phyloP scores from a whole-genome alignment of 1,284 basidiomycete species.

The Apiotrichum veenhuisii region DNA sequence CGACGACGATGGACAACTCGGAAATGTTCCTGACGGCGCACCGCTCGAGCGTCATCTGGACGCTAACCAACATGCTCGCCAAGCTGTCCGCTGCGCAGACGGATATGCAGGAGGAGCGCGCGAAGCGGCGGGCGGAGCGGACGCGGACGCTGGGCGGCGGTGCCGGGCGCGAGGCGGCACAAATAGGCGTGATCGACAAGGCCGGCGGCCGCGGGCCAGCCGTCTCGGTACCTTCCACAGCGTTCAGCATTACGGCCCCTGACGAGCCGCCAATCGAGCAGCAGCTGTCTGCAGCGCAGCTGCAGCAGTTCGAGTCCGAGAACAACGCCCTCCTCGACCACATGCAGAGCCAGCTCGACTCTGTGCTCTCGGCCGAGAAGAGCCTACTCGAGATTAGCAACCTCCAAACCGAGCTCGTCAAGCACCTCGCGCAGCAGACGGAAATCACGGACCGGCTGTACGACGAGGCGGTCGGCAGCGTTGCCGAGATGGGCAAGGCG shows the following conservation, averaged over 20 bases:
- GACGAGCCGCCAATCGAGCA: constrained; percentile 38
- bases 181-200: constrained; percentile 9
- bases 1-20: constrained; percentile 20
- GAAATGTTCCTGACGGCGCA: constrained; percentile 50
- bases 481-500: constrained; percentile 53
- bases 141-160: constrained; percentile 39
- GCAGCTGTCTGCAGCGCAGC: constrained; percentile 49
- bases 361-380: constrained; percentile 54
- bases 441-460: constrained; percentile 55
- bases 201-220: not conserved
- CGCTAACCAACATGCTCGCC: constrained; percentile 52
- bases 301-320: constrained; percentile 56
- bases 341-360: constrained; percentile 52
- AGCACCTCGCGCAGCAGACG: constrained; percentile 55
- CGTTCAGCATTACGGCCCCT: constrained; percentile 20
- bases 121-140: constrained; percentile 45
- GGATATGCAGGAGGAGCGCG: constrained; percentile 54
- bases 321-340: constrained; percentile 53
- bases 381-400: constrained; percentile 55
- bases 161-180: constrained; percentile 31
- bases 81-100: constrained; percentile 49
- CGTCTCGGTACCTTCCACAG: not conserved
- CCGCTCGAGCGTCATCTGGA: constrained; percentile 53
- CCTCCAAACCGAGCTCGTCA: constrained; percentile 56
- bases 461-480: constrained; percentile 55